phyloP scores from a whole-genome alignment of 2,329 filamentous ascomycete genomes.

The Chrysosphaeria jannelii region DNA sequence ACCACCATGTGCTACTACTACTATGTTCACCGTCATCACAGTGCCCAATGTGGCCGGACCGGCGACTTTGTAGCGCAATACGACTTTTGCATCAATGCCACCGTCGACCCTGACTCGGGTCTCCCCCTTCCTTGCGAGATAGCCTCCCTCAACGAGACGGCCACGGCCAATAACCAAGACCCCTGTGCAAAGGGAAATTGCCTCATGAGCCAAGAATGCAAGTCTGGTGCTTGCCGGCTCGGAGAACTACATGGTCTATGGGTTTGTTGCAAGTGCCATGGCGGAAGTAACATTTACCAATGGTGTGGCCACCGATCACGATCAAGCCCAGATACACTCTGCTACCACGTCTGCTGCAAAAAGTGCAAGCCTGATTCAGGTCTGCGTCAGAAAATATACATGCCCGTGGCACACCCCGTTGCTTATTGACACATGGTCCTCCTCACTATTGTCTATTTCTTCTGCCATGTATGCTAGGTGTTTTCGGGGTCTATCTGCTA shows the following conservation, averaged over 20 bases:
- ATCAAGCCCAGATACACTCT: constrained; percentile 18
- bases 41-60: constrained; percentile 3
- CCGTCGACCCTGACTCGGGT: constrained; percentile 2
- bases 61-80: constrained; percentile 5
- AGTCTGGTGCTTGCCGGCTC: constrained; percentile 16
- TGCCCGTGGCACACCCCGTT: constrained; percentile 1
- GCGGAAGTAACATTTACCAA: constrained; percentile 14
- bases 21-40: constrained; percentile 19
- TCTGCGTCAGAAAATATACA: not conserved
- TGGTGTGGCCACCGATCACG: constrained; percentile 16
- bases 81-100: constrained; percentile 4
- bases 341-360: constrained; percentile 19
- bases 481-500: too few species aligned
- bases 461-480: not conserved
- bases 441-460: not conserved
- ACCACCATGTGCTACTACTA: constrained; percentile 18
- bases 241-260: constrained; percentile 17
- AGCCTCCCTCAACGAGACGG: constrained; percentile 8
- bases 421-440: not conserved
- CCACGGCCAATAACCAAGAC: constrained; percentile 11
- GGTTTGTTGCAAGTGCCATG: constrained; percentile 18
- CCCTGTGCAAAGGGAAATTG: constrained; percentile 17
- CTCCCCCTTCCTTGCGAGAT: constrained; percentile 7
- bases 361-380: constrained; percentile 12
- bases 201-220: constrained; percentile 15